These are phyloP conservation scores for Talaromyces sp. DNA, from an alignment of 2,329 filamentous ascomycete genomes.

Conservation along the genomic window DNA sequence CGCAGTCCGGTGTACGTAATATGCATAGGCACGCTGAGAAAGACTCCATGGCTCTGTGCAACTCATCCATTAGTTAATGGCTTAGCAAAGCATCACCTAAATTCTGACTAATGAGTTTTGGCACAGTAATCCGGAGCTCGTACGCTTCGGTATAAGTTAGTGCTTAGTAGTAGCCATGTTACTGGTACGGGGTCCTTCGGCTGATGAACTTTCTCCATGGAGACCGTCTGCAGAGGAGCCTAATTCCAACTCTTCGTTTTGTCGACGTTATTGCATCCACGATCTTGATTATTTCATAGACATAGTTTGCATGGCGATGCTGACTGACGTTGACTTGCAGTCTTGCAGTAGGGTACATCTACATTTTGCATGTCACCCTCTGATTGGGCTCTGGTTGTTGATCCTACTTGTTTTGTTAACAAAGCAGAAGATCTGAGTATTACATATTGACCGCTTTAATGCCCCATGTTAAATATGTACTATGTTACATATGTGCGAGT, in stretches of 20 bases:
- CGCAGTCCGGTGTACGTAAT: slow-evolving; percentile 1
- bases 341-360: too few relatives aligned
- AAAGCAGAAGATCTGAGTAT: neutral
- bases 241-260: neutral
- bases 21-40: too few relatives aligned
- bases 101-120: neutral
- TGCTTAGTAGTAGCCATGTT: too few relatives aligned
- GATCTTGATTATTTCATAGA: neutral
- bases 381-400: neutral
- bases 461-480: neutral
- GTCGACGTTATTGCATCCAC: neutral
- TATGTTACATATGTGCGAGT: neutral
- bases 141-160: too few relatives aligned
- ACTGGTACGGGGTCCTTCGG: neutral
- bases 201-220: slow-evolving; percentile 1
- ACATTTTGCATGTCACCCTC: neutral
- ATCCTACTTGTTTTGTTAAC: neutral
- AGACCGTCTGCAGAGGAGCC: neutral
- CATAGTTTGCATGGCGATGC: neutral
- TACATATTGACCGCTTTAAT: neutral
- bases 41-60: neutral
- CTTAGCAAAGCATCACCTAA: neutral
- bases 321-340: neutral
- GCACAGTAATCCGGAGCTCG: too few relatives aligned
- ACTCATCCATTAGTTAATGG: neutral